Conservation (phyloP, 805 yeast species). For the Zygosaccharomyces rouxii region DNA sequence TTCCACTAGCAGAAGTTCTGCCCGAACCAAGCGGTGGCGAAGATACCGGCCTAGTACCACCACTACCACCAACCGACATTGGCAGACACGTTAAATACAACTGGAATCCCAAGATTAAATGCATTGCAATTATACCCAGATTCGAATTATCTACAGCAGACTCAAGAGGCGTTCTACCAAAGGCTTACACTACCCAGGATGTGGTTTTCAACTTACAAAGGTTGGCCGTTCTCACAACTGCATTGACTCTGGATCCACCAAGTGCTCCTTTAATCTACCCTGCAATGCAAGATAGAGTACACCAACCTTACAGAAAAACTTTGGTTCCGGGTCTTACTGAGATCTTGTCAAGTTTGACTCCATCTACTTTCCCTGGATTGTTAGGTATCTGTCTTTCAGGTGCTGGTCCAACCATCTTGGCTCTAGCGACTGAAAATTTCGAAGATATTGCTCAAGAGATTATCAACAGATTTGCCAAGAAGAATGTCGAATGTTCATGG, state of each 20-base stretch:
- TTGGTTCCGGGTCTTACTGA: constrained; percentile 88
- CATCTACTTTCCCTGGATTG: constrained; percentile 75
- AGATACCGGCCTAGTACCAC: constrained; percentile 65
- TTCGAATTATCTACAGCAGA: constrained; percentile 93
- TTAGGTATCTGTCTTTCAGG: constrained; percentile 95
- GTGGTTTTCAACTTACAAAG: constrained; percentile 91
- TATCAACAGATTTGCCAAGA: constrained; percentile 59
- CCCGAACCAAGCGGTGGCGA: constrained; percentile 72
- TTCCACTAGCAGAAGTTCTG: constrained; percentile 79
- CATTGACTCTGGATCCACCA: constrained; percentile 81
- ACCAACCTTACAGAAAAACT: constrained; percentile 93
- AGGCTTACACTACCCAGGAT: constrained; percentile 70
- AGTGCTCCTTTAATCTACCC: constrained; percentile 79
- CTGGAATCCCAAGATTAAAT: constrained; percentile 78
- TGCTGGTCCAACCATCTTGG: constrained; percentile 96
- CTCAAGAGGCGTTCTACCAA: constrained; percentile 85
- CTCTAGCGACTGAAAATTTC: constrained; percentile 84
- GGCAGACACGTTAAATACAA: constrained; percentile 85
- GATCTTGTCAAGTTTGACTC: constrained; percentile 74
- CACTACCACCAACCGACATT: constrained; percentile 77
- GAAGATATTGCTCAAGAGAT: constrained; percentile 79
- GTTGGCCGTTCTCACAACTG: constrained; percentile 86
- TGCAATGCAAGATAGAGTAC: constrained; percentile 95
- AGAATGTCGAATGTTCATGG: constrained; percentile 73
- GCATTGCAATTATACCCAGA: constrained; percentile 87